These are phyloP conservation scores for Venustampulla echinocandica DNA, from an alignment of 495 filamentous ascomycete species.

Conservation along the genomic window DNA sequence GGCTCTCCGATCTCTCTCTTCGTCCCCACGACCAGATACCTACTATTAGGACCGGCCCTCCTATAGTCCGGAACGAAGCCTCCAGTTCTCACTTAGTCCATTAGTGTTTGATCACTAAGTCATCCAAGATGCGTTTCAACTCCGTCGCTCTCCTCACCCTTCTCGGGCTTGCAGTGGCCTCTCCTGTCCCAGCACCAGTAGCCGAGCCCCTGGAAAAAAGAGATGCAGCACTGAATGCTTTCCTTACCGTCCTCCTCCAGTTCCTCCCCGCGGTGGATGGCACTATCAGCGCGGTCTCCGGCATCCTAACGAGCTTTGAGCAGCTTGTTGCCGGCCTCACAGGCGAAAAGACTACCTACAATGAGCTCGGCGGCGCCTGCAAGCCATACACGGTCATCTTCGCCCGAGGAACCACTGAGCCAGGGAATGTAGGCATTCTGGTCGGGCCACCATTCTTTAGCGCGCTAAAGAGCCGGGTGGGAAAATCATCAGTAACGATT, in stretches of 20 bases:
- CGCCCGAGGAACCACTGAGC: constrained; percentile 48
- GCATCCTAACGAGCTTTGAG: constrained; percentile 20
- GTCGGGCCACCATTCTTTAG: constrained; percentile 42
- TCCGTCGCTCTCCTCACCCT: constrained; percentile 7
- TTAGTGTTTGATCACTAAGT: too few relatives aligned
- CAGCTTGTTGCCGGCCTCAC: constrained; percentile 17
- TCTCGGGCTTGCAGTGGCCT: constrained; percentile 8
- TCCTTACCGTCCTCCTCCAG: constrained; percentile 24
- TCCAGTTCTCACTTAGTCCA: too few relatives aligned
- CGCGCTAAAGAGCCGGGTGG: constrained; percentile 29
- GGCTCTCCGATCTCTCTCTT: too few relatives aligned
- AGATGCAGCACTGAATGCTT: constrained; percentile 19
- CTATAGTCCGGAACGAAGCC: too few relatives aligned
- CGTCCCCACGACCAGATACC: too few relatives aligned
- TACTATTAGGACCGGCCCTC: too few relatives aligned
- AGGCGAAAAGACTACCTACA: constrained; percentile 31
- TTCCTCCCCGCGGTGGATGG: constrained; percentile 22
- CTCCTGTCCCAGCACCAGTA: constrained; percentile 6
- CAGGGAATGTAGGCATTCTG: constrained; percentile 49
- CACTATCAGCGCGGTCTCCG: constrained; percentile 15
- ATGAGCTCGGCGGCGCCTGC: constrained; percentile 37
- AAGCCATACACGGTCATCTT: constrained; percentile 47
- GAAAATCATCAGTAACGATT: constrained; percentile 35
- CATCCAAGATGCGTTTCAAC: constrained; percentile 5
- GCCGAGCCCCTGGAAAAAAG: constrained; percentile 18